Conservation (phyloP, 306 rosid genomes). For the Elaeagnus macrophylla region DNA sequence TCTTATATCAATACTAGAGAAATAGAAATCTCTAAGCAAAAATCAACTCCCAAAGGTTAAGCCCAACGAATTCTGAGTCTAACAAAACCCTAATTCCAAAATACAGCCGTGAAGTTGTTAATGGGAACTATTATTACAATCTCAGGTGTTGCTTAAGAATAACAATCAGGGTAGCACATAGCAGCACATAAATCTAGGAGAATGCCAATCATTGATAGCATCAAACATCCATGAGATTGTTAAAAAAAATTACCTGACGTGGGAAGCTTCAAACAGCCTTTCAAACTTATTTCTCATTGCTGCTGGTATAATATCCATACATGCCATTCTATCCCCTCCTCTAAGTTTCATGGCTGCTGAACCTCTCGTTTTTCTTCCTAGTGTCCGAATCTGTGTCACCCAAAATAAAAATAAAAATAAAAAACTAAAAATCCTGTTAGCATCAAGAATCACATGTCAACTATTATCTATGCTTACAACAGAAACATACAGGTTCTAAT, state of each 20-base stretch:
- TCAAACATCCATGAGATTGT: slow-evolving; percentile 6
- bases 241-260: slow-evolving; percentile 38
- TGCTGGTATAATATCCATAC: slow-evolving; percentile 83
- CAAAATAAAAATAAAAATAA: slow-evolving; percentile 13
- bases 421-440: slow-evolving; percentile 8
- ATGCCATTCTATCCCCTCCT: slow-evolving; percentile 80
- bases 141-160: too few species aligned
- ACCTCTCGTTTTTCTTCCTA: slow-evolving; percentile 83
- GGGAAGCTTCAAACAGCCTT: slow-evolving; percentile 31
- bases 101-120: too few species aligned
- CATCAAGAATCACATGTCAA: too few species aligned
- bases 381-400: slow-evolving; percentile 64
- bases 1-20: too few species aligned
- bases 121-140: too few species aligned
- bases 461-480: too few species aligned
- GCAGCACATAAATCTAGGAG: slow-evolving; percentile 9
- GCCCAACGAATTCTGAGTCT: too few species aligned
- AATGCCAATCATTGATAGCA: background rate
- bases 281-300: slow-evolving; percentile 57
- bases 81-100: too few species aligned
- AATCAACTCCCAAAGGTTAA: too few species aligned
- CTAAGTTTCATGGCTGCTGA: slow-evolving; percentile 79
- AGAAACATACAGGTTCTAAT: too few species aligned
- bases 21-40: too few species aligned
- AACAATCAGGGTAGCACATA: too few species aligned